Evolutionary conservation across 768 basidiomycete species (phyloP).

Genomic region (Leucogyrophana mollusca): DNA sequence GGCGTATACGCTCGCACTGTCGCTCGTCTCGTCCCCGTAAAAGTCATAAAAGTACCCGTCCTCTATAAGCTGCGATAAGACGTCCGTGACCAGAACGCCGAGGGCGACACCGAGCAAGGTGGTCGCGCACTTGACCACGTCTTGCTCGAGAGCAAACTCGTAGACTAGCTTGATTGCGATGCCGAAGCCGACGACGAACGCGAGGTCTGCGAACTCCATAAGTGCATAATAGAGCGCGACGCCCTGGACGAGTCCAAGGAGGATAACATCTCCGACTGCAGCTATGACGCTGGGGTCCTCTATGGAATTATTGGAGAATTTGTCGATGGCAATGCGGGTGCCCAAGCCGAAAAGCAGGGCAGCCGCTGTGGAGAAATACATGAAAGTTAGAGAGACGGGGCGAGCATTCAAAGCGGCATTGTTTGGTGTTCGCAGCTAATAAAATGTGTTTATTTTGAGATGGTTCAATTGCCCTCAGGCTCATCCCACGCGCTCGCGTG

Average conservation of each 20-base stretch:
- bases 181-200: conserved; percentile 53
- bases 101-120: conserved; percentile 67
- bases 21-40: conserved; percentile 14
- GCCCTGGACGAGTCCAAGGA: conserved; percentile 75
- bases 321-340: conserved; percentile 67
- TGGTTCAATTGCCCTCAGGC: not conserved
- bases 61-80: conserved; percentile 66
- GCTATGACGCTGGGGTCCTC: conserved; percentile 31
- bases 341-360: conserved; percentile 75
- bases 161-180: conserved; percentile 61
- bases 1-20: conserved; percentile 20
- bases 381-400: conserved; percentile 25
- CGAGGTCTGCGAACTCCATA: conserved; percentile 50
- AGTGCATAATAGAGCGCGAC: conserved; percentile 69
- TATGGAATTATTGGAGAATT: conserved; percentile 41
- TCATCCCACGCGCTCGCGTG: conserved; percentile 4
- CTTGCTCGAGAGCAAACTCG: conserved; percentile 58
- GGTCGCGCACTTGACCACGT: conserved; percentile 53
- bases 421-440: not conserved
- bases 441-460: conserved; percentile 2
- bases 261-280: conserved; percentile 57
- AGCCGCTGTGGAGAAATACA: conserved; percentile 54
- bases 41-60: conserved; percentile 36
- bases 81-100: conserved; percentile 69
- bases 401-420: no score